Evolutionary conservation across 345 rosid genomes (phyloP).

Genomic region (Salix caprea): DNA sequence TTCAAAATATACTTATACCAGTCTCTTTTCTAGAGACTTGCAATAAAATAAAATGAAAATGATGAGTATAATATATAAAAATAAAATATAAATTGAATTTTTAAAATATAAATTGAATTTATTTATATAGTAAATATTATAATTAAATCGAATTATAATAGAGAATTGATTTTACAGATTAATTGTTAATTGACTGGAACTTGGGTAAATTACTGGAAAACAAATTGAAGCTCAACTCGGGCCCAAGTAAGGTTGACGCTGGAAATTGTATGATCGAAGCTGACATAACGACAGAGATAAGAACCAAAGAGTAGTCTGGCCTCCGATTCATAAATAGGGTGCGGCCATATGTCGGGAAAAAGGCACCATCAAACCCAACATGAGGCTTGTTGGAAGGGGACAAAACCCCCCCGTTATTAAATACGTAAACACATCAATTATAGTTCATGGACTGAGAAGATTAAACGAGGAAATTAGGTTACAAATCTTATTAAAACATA

Average conservation of each 20-base stretch:
- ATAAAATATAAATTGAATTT: too few species aligned
- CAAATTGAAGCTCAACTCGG: not conserved
- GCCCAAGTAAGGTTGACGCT: not conserved
- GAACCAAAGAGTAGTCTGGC: not conserved
- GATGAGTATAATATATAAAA: too few species aligned
- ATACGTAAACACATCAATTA: not conserved
- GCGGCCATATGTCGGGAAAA: conserved; percentile 35
- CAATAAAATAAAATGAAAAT: too few species aligned
- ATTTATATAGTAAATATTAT: too few species aligned
- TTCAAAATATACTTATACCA: too few species aligned
- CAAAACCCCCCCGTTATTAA: conserved; percentile 15
- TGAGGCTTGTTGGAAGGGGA: conserved; percentile 23
- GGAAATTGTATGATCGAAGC: not conserved
- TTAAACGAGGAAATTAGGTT: not conserved
- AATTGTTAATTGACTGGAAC: too few species aligned
- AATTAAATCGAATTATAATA: too few species aligned
- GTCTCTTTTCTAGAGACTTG: too few species aligned
- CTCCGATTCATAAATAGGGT: conserved; percentile 22
- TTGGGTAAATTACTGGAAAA: not conserved
- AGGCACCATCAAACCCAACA: conserved; percentile 21
- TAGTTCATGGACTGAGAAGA: not conserved
- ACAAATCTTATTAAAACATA: not conserved
- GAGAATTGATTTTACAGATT: too few species aligned
- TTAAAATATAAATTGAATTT: too few species aligned
- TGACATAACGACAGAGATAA: not conserved